Evolutionary conservation across 106 monocot genomes (phyloP).

Genomic region (Alisma plantagoaquatica): DNA sequence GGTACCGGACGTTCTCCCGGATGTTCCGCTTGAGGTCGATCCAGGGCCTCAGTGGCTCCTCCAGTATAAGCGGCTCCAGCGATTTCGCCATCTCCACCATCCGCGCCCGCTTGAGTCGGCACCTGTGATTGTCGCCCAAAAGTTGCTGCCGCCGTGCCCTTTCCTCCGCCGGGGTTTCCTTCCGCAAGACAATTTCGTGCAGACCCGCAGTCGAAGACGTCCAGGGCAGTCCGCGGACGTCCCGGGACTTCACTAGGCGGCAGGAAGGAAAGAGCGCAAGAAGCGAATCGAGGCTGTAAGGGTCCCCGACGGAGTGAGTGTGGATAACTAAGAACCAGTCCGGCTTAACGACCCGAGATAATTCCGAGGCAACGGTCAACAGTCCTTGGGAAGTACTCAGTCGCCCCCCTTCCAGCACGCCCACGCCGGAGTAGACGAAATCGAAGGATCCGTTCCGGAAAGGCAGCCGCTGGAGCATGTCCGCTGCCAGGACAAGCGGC

Average conservation of each 20-base stretch:
- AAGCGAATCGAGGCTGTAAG: slow-evolving; percentile 32
- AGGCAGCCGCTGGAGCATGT: slow-evolving; percentile 18
- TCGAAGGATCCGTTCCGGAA: slow-evolving; percentile 36
- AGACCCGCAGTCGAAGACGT: neutral
- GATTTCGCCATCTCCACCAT: slow-evolving; percentile 27
- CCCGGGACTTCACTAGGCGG: slow-evolving; percentile 7
- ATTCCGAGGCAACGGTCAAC: slow-evolving; percentile 26
- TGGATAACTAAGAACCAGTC: slow-evolving; percentile 34
- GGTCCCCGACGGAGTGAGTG: slow-evolving; percentile 30
- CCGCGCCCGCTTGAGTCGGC: slow-evolving; percentile 15
- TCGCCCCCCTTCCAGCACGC: slow-evolving; percentile 20
- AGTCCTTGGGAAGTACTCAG: slow-evolving; percentile 12
- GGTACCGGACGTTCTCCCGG: slow-evolving; percentile 53
- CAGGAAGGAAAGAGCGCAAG: slow-evolving; percentile 16
- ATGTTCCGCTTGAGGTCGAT: slow-evolving; percentile 46
- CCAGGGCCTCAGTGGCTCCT: slow-evolving; percentile 72
- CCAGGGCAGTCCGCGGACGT: slow-evolving; percentile 10
- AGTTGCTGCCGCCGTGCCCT: neutral
- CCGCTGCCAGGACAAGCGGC: slow-evolving; percentile 36
- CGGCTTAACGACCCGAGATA: slow-evolving; percentile 22
- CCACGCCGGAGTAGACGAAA: slow-evolving; percentile 36
- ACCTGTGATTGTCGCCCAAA: slow-evolving; percentile 1
- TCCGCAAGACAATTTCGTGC: slow-evolving; percentile 29
- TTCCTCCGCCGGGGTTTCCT: slow-evolving; percentile 2
- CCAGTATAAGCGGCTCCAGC: slow-evolving; percentile 46